Base-by-base conservation (phyloP, 495 filamentous ascomycete genomes). In the Oidiodendron maius region DNA sequence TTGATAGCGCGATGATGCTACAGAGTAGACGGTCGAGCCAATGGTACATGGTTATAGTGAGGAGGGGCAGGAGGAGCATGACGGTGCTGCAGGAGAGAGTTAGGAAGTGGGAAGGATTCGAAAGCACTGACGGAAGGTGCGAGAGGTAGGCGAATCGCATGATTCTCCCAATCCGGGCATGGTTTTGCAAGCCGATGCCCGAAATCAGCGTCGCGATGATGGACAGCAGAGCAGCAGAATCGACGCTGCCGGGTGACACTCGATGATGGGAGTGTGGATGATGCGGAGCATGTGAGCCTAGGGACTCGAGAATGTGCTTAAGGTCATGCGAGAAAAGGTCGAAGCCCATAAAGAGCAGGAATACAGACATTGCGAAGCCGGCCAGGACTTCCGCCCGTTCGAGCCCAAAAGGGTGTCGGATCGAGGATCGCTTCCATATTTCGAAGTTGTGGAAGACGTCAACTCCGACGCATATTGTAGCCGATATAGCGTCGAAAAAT, bases 381-480 rank as follows among this genome's bases (percentile, higher is more conserved):
- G 89, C 90, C 2, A 98, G 73, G 1, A 98, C 91, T 60, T 98
- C 93, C 37, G 87, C 86, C 35, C 93, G 80, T 62, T 95, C 88
- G 8, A 96, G 73, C 15, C 86, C 93, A 61, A 98, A 98, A 4
- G 93, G 94, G 66, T 97, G 91, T 3, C 87, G 82, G 50, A 98
- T 87, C 52, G 81, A 91, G 44, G 87, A 91, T 34, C 93, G 79
- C 49, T 88, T 91, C 94, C 94, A 97, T 3, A 96, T 91, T 61
- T 96, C 91, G 56, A 98, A 98, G 64, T 97, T 97, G 24, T 84
- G 79, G 24, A 95, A 74, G 0, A 97, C 87, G 60, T 97, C 93
- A 37, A 97, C 93, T 1, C 76, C 82, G 1, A 96, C 90, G 59
- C 91, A 97, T n/a, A 98, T 81, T 39, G 87, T 80, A 13, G 93